Conservation (phyloP, 1,284 basidiomycete species). For the Leccinum fuscescens region DNA sequence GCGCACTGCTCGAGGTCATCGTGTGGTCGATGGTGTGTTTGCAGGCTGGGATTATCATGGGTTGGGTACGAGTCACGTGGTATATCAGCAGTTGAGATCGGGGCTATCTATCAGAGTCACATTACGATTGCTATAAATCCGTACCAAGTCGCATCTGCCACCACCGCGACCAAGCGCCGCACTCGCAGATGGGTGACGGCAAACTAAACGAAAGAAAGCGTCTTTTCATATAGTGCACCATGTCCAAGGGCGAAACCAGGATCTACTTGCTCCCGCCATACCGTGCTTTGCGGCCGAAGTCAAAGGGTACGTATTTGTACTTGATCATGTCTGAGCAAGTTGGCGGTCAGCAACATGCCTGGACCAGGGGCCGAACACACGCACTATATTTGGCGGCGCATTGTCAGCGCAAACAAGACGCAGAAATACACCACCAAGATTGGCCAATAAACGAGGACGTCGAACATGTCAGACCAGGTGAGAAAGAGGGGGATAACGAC, state of each 20-base stretch:
- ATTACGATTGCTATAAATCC: conserved; percentile 33
- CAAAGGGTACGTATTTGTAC: conserved; percentile 93
- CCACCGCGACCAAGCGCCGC: conserved; percentile 10
- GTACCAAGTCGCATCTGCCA: conserved; percentile 25
- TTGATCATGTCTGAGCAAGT: conserved; percentile 83
- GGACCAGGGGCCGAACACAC: conserved; percentile 31
- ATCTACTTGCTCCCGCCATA: conserved; percentile 51
- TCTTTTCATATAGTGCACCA: conserved; percentile 3
- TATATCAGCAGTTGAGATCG: conserved; percentile 3
- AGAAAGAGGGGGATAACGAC: conserved; percentile 78
- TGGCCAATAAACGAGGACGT: conserved; percentile 98
- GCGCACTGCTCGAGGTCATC: conserved; percentile 14
- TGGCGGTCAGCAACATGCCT: neutral
- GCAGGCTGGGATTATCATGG: neutral
- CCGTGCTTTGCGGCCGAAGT: conserved; percentile 83
- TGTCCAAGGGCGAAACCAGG: neutral
- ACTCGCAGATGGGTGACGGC: conserved; percentile 6
- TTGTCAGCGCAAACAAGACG: conserved; percentile 84
- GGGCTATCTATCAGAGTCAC: conserved; percentile 9
- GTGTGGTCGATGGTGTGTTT: too few species aligned
- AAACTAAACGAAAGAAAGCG: conserved; percentile 2
- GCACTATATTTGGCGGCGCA: conserved; percentile 91
- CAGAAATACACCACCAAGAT: conserved; percentile 94
- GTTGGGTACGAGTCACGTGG: conserved; percentile 17
- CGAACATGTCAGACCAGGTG: conserved; percentile 80